Conservation (phyloP, 768 basidiomycete species). For the Trametes punicea region DNA sequence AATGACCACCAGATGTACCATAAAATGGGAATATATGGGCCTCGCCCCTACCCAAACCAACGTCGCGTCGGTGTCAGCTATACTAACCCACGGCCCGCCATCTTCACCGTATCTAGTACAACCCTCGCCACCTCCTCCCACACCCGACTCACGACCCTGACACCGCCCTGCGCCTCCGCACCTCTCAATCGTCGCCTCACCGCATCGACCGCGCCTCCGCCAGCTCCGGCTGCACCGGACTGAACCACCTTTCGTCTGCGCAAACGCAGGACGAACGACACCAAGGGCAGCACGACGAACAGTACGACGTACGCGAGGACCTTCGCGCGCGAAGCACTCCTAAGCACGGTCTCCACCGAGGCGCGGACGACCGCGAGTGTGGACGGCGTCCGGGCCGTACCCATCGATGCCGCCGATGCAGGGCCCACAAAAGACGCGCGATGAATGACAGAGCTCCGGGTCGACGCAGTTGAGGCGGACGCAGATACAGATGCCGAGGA, state of each 20-base stretch:
- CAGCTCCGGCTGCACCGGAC: not conserved
- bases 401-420: not conserved
- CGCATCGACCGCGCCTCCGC: slow-evolving; percentile 45
- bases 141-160: slow-evolving; percentile 32
- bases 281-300: slow-evolving; percentile 39
- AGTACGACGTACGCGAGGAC: slow-evolving; percentile 44
- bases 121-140: slow-evolving; percentile 53
- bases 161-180: slow-evolving; percentile 36
- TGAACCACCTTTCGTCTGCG: slow-evolving; percentile 38
- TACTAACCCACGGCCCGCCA: slow-evolving; percentile 75
- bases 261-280: slow-evolving; percentile 50
- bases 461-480: not conserved
- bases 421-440: slow-evolving; percentile 17
- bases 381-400: slow-evolving; percentile 20
- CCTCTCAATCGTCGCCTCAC: slow-evolving; percentile 53
- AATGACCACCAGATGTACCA: no score
- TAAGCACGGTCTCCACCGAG: slow-evolving; percentile 31
- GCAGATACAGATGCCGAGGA: not conserved
- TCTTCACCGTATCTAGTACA: slow-evolving; percentile 63
- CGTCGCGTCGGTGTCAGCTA: slow-evolving; percentile 32
- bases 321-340: slow-evolving; percentile 48
- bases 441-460: slow-evolving; percentile 11
- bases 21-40: no score
- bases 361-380: slow-evolving; percentile 25
- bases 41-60: no score